Base-by-base conservation (phyloP, 371 early-diverging fungal genomes). In the Haplosporangium sp. region DNA sequence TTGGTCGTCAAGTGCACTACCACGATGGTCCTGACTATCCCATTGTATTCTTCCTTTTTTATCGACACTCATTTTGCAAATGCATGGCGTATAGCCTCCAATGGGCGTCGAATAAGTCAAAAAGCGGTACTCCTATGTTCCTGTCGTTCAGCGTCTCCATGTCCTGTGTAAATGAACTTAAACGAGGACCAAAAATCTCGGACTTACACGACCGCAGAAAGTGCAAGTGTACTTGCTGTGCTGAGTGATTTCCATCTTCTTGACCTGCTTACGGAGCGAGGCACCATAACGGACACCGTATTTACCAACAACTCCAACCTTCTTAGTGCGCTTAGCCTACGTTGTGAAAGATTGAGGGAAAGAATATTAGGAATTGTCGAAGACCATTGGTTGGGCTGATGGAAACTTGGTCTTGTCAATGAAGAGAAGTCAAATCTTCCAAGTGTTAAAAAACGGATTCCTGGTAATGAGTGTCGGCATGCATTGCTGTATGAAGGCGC, bases 201-300 rank as follows among this genome's bases (percentile, higher is more conserved):
- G 53, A 56, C 65, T 67, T 80, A 90, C 90, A 91, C 95, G 95
- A 82, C 99, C 99, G 92, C 99, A 99, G 95, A 98, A 97, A 70
- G 96, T 90, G 91, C 99, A 99, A 73, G 96, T 95, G 94, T 99
- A 99, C 86, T 93, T 98, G 83, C 94, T 90, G 90, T 99, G 99
- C 91, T 99, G 99, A 82, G 98, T 95, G 86, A 98, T 96, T 92
- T 98, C 99, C 91, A 98, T 96, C 90, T 97, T 96, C 95, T 99
- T 99, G 77, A 99, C 94, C 91, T 95, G 95, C 93, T 99, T 99
- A 91, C 99, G 94, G 81, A 99, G 93, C 70, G 99, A 99, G 75
- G 99, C 96, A 93, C 99, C 99, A 91, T 99, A 99, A 91, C 99
- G 98, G 84, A 97, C 95, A 87, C 99, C 99, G 93, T 99, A 99